Base-by-base conservation (phyloP, 2,329 filamentous ascomycete species). In the Conoideocrella luteorostrata region DNA sequence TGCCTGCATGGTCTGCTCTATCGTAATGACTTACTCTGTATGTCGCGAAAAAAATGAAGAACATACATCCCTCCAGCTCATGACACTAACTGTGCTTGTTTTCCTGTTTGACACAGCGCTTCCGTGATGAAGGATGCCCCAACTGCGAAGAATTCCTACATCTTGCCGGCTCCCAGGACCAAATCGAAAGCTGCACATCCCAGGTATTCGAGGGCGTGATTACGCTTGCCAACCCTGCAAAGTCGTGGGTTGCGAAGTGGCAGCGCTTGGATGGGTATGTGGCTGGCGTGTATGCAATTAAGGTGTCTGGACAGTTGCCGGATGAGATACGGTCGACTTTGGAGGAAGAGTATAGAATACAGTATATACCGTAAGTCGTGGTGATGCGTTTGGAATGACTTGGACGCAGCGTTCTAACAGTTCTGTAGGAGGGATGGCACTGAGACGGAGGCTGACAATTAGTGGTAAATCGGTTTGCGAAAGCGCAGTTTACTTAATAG, bases 1-100 rank as follows among this genome's bases (percentile, higher is more conserved):
- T 67, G 93, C 93, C 59, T 98, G 93, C 75, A 96, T 98, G 89
- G 88, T 97, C 55, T 98, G 93, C 79, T 91, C 88, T 43, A 86
- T 97, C 61, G 88, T 97, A 52, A 88, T 91, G 74, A 84, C 86
- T 48, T 81, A 84, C 59, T 75, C 75, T 53, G 86, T 89, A 71
- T 54, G 77, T n/a, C n/a, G n/a, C n/a, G n/a, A n/a, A n/a, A n/a
- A n/a, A n/a, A n/a, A n/a, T n/a, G n/a, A n/a, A n/a, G n/a, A n/a
- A 63, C 39, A 22, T 12, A 29, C 11, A 17, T 15, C 36, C 9
- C 23, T 9, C 24, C 18, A 13, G 23, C 22, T 28, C 7, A 23
- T 47, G 35, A 21, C 37, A 7, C 12, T 10, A n/a, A n/a, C n/a
- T n/a, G n/a, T n/a, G n/a, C n/a, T n/a, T n/a, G n/a, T n/a, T n/a